Base-by-base conservation (phyloP, 176 grass and related monocot genomes). In the Carex pumila region DNA sequence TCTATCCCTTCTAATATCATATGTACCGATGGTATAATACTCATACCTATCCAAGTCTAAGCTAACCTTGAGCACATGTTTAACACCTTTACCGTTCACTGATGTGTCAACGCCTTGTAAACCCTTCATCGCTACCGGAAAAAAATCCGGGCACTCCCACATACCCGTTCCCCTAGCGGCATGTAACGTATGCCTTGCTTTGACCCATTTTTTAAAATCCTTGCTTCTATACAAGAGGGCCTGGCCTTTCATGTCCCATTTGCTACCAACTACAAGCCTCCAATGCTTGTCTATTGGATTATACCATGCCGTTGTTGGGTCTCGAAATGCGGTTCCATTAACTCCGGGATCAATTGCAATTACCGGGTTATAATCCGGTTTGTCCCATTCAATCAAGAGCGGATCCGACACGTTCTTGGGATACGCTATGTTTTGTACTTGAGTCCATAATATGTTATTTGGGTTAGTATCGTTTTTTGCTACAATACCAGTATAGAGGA, bases 111-210 rank as follows among this genome's bases (percentile, higher is more conserved):
- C 15, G 15, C 80, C 80, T 65, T 17, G 8, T 15, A 17, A 52
- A 55, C 39, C 60, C 60, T 83, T 66, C 25, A 80, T 62, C 0
- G 89, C 72, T 3, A 98, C 95, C 0, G 95, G 95, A 84, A 45
- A 98, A 85, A 98, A 98, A 65, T 98, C 95, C 0, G 92, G 92
- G 82, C 95, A 98, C 82, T 98, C 95, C 92, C 92, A 98, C 95
- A 98, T 98, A 4, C 95, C 92, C 0, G 95, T 92, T 18, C n/a
- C 39, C 43, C 79, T 37, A 5, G 78, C 83, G 2, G 89, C 73
- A 47, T 91, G 92, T 25, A 94, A 73, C 17, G 89, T 83, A 85
- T 91, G 87, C 61, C 83, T 85, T 3, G 80, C 85, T 69, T 31
- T 76, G 6, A 87, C 56, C 92, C 92, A 94, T 0, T 18, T 81